A percentile compares a stretch with the other conserved stretches of the same genome.
These are phyloP conservation scores for Pleurotus sapidus DNA, from an alignment of 768 basidiomycete species.

Conservation along the genomic window DNA sequence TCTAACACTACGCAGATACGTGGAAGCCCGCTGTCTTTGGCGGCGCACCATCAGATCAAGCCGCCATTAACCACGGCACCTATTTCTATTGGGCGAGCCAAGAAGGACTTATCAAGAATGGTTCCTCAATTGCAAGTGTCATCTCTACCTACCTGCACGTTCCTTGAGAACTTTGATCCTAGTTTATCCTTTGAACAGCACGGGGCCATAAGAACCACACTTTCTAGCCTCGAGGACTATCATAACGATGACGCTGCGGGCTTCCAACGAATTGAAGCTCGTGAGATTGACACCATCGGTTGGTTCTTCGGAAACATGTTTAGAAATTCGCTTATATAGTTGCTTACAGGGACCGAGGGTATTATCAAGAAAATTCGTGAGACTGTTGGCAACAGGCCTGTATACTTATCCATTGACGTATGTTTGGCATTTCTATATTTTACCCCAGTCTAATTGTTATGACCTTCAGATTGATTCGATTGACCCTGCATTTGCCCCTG, in stretches of 20 bases:
- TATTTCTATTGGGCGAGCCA: conserved; percentile 90
- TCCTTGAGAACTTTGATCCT: conserved; percentile 62
- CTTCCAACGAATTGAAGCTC: conserved; percentile 80
- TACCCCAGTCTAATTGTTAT: background rate
- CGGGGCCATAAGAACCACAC: conserved; percentile 83
- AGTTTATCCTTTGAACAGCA: conserved; percentile 65
- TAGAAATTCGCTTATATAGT: background rate
- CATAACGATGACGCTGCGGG: conserved; percentile 75
- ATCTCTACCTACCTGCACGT: conserved; percentile 18
- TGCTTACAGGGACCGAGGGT: conserved; percentile 56
- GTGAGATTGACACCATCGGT: conserved; percentile 83
- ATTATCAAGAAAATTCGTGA: conserved; percentile 80
- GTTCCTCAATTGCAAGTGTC: conserved; percentile 79
- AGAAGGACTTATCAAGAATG: conserved; percentile 77
- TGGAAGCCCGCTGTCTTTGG: conserved; percentile 78
- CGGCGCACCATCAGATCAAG: conserved; percentile 67
- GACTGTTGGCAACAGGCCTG: conserved; percentile 71
- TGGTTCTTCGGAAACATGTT: conserved; percentile 13
- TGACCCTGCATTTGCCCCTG: conserved; percentile 80
- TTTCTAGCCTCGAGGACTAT: conserved; percentile 77
- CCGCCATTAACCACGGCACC: conserved; percentile 82
- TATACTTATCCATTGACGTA: conserved; percentile 79
- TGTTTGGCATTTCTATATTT: background rate
- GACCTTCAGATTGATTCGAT: conserved; percentile 65
- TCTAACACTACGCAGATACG: conserved; percentile 42